Base-by-base conservation (phyloP, 352 stramenopile genomes). In the Blastocystis sp. region DNA sequence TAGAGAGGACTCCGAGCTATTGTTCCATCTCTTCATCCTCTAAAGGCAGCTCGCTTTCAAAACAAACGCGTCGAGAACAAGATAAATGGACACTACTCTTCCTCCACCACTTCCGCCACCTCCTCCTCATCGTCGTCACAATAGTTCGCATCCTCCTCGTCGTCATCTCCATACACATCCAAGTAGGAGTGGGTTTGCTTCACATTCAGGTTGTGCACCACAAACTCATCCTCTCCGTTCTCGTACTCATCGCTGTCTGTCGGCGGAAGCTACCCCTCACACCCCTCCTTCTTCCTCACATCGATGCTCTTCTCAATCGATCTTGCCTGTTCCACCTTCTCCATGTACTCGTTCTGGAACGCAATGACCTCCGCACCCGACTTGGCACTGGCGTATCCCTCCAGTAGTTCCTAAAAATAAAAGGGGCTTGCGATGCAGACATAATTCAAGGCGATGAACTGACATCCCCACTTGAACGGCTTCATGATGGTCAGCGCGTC, bases 401-500 rank as follows among this genome's bases (percentile, higher is more conserved):
- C 92, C n/a, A 96, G 89, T 6, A 90, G 57, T 45, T 90, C 89
- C 61, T 79, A 78, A 17, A 19, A 3, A 40, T 88, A 14, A 76
- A 28, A 6, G 43, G 11, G n/a, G n/a, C 10, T 21, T 21, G 14
- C 9, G 14, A 48, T 43, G 24, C 28, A 61, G 21, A 88, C 68
- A 61, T 89, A 61, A 77, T 91, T 91, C 43, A 91, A 70, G 14
- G 80, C 69, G 34, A 91, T 89, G 60, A 91, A 91, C 57, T 91
- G 82, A 19, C 65, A 76, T 11, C 94, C 94, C 94, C 94, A 97
- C 60, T 93, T 92, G 90, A 97, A 97, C 87, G 96, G 92, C 42
- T 95, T 93, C 92, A 97, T 94, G 84, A 97, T 59, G 89, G 94
- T 91, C 19, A 92, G 81, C 0, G 94, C 94, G 89, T 96, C 93